Conservation (phyloP, 2,329 filamentous ascomycete genomes). For the Daldinia eschscholtzii region DNA sequence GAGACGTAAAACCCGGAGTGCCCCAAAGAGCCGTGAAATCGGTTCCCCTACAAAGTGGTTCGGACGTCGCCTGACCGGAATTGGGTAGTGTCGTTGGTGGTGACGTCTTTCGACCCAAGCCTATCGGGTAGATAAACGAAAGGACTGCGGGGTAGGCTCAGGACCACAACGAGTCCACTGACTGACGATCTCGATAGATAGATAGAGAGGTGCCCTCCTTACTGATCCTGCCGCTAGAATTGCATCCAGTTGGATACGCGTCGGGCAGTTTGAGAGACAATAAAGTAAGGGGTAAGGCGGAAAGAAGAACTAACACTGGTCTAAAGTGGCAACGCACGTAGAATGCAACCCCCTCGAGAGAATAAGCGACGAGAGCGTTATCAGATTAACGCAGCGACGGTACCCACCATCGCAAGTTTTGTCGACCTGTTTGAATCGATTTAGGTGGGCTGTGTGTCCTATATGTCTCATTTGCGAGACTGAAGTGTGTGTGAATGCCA, state of each 20-base stretch:
- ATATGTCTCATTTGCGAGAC: constrained; percentile 13
- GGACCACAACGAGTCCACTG: constrained; percentile 31
- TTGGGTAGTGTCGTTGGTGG: constrained; percentile 42
- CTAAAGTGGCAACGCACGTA: constrained; percentile 15
- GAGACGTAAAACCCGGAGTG: constrained; percentile 21
- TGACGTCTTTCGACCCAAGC: constrained; percentile 29
- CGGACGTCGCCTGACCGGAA: constrained; percentile 44
- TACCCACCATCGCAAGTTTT: constrained; percentile 26
- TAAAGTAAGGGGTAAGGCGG: constrained; percentile 30
- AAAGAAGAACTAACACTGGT: constrained; percentile 34
- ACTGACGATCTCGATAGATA: constrained; percentile 40
- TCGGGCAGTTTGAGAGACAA: constrained; percentile 27
- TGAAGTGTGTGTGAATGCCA: constrained; percentile 10
- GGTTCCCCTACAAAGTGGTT: constrained; percentile 22
- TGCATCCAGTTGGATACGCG: constrained; percentile 23
- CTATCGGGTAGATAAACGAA: constrained; percentile 39
- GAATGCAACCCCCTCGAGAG: constrained; percentile 24
- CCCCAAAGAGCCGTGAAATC: constrained; percentile 24
- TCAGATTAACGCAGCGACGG: constrained; percentile 29
- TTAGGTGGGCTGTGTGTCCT: constrained; percentile 9
- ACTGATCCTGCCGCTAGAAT: constrained; percentile 29
- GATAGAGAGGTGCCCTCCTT: constrained; percentile 24
- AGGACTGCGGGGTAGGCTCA: constrained; percentile 43
- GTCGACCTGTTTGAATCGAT: constrained; percentile 13
- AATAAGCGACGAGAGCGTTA: constrained; percentile 25